phyloP scores from a whole-genome alignment of 2,329 filamentous ascomycete genomes.

The Emmonsiellopsis sp. region DNA sequence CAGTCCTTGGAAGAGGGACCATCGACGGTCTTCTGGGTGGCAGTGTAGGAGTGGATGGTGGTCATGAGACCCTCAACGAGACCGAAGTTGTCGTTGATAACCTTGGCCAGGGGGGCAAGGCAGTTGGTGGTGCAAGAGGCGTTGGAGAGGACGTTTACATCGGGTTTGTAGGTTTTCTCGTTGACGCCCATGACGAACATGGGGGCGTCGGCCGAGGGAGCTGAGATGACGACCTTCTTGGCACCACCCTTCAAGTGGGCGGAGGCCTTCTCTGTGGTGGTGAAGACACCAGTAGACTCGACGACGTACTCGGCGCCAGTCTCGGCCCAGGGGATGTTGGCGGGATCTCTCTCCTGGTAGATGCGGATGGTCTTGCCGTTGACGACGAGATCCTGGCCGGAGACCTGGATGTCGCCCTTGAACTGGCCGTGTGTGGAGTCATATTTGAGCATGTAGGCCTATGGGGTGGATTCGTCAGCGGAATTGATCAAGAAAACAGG shows the following conservation, averaged over 20 bases:
- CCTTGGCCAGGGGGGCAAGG: constrained; percentile 97
- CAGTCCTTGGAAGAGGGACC: constrained; percentile 98
- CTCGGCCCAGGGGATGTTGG: constrained; percentile 81
- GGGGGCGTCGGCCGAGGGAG: constrained; percentile 64
- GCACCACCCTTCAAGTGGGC: constrained; percentile 93
- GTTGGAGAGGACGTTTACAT: constrained; percentile 93
- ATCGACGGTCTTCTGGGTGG: constrained; percentile 99
- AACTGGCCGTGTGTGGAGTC: constrained; percentile 95
- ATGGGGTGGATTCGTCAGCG: constrained; percentile 1
- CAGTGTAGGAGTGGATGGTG: constrained; percentile 99
- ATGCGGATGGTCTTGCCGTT: constrained; percentile 94
- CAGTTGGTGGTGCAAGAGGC: constrained; percentile 99
- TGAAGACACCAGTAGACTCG: constrained; percentile 98
- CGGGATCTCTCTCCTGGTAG: constrained; percentile 86
- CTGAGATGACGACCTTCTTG: constrained; percentile 82
- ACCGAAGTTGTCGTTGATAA: constrained; percentile 95
- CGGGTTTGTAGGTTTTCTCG: constrained; percentile 84
- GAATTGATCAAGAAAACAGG: not conserved
- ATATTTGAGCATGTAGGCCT: constrained; percentile 99
- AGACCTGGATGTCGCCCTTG: constrained; percentile 78
- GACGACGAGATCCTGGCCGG: constrained; percentile 66
- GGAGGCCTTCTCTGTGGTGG: constrained; percentile 90
- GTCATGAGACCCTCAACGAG: constrained; percentile 99
- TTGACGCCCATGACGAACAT: constrained; percentile 99
- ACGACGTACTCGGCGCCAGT: constrained; percentile 88